These are phyloP conservation scores for Xylariales sp. DNA, from an alignment of 2,329 filamentous ascomycete species.

Conservation along the genomic window DNA sequence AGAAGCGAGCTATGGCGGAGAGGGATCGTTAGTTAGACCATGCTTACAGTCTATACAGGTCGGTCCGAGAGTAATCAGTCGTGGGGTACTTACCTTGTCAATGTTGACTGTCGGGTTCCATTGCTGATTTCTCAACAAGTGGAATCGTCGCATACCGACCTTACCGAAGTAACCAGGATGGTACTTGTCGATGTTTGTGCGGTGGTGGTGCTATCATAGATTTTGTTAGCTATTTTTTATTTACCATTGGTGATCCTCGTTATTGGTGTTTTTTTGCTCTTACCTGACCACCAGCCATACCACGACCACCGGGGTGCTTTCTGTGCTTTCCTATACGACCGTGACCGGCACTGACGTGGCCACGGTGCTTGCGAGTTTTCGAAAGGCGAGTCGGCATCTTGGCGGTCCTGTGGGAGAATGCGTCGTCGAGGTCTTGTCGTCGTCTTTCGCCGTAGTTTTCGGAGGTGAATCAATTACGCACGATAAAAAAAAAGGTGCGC, in stretches of 20 bases:
- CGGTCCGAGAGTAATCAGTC: neutral
- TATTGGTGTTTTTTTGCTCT: neutral
- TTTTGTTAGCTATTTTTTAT: constrained; percentile 18
- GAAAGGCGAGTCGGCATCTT: constrained; percentile 41
- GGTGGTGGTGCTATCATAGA: constrained; percentile 93
- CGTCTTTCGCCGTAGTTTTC: constrained; percentile 32
- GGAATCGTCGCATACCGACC: constrained; percentile 96
- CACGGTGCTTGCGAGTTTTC: constrained; percentile 66
- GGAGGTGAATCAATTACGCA: constrained; percentile 38
- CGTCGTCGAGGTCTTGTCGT: constrained; percentile 36
- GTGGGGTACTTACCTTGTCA: constrained; percentile 78
- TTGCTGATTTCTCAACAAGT: constrained; percentile 94
- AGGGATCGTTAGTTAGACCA: constrained; percentile 14
- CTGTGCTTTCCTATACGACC: constrained; percentile 99
- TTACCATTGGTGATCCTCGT: neutral
- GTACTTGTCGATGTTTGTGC: constrained; percentile 87
- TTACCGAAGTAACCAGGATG: constrained; percentile 99
- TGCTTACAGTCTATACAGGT: neutral
- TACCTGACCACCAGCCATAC: constrained; percentile 69
- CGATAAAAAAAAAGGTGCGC: constrained; percentile 38
- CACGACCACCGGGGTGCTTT: constrained; percentile 87
- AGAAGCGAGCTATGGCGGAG: constrained; percentile 81
- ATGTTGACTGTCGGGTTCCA: constrained; percentile 99
- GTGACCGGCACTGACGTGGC: constrained; percentile 98
- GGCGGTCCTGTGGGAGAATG: constrained; percentile 31